Percentiles rank a stretch among this genome's conserved stretches.
Evolutionary conservation across 2,329 filamentous ascomycete genomes (phyloP).

Genomic region (Peltaster fructicola): DNA sequence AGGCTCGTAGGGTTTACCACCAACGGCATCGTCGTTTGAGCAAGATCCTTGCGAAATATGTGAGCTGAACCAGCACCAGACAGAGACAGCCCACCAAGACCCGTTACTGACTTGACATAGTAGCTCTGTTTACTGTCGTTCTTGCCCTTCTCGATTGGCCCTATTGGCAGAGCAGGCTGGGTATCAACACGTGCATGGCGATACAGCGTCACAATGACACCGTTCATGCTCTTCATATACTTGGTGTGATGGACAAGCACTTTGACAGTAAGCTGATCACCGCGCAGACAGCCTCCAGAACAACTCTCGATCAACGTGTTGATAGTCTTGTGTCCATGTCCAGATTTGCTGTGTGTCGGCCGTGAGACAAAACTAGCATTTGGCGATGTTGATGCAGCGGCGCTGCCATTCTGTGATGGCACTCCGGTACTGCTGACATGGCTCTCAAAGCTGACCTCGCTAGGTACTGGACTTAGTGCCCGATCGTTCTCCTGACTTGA

Average conservation of each 20-base stretch:
- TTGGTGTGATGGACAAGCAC: slow-evolving; percentile 79
- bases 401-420: slow-evolving; percentile 24
- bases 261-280: slow-evolving; percentile 63
- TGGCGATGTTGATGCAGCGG: slow-evolving; percentile 21
- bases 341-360: slow-evolving; percentile 31
- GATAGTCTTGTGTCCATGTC: slow-evolving; percentile 57
- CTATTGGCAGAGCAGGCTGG: slow-evolving; percentile 43
- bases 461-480: slow-evolving; percentile 27
- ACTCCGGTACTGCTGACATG: slow-evolving; percentile 21
- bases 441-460: slow-evolving; percentile 30
- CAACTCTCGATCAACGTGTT: slow-evolving; percentile 70
- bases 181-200: slow-evolving; percentile 82
- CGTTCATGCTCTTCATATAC: slow-evolving; percentile 74
- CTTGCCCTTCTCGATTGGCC: slow-evolving; percentile 45
- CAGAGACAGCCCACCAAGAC: slow-evolving; percentile 69
- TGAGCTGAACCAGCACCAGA: slow-evolving; percentile 75
- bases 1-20: slow-evolving; percentile 71
- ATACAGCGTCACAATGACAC: slow-evolving; percentile 83
- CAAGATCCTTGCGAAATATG: slow-evolving; percentile 87
- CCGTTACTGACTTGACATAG: slow-evolving; percentile 74
- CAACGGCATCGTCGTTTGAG: slow-evolving; percentile 73
- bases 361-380: slow-evolving; percentile 31
- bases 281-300: slow-evolving; percentile 68
- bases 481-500: slow-evolving; percentile 15
- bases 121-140: slow-evolving; percentile 63